phyloP scores from a whole-genome alignment of 306 rosid genomes.

The Sicyos baderoa region DNA sequence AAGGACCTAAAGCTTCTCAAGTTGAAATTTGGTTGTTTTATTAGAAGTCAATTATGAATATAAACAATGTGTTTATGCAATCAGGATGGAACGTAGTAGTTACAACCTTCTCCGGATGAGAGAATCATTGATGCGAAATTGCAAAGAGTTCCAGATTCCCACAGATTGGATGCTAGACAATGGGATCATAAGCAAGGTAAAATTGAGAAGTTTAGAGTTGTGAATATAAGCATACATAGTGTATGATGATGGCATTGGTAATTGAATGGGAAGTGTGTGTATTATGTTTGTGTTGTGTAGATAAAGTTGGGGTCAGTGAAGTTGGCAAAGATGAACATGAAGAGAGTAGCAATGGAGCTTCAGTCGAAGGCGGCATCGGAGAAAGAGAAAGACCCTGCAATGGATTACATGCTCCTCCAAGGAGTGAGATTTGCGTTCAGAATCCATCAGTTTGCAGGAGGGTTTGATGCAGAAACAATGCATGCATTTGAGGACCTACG shows the following conservation, averaged over 20 bases:
- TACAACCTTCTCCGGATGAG: conserved; percentile 78
- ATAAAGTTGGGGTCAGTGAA: conserved; percentile 82
- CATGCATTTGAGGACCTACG: conserved; percentile 91
- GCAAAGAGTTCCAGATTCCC: conserved; percentile 81
- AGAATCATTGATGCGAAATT: conserved; percentile 66
- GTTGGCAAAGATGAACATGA: conserved; percentile 84
- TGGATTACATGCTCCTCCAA: conserved; percentile 98
- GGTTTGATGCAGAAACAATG: conserved; percentile 98
- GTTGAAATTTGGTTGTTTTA: neutral
- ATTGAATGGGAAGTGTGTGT: no score
- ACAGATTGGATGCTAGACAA: conserved; percentile 92
- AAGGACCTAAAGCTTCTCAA: conserved; percentile 19
- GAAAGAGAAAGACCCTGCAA: conserved; percentile 93
- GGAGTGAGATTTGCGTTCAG: conserved; percentile 99
- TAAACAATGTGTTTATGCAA: neutral
- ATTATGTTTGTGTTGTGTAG: conserved; percentile 49
- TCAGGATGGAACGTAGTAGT: conserved; percentile 86
- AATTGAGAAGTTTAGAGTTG: neutral
- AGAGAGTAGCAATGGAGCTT: conserved; percentile 90
- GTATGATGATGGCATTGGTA: no score
- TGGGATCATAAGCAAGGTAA: conserved; percentile 83
- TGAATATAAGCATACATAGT: no score
- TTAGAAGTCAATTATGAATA: neutral
- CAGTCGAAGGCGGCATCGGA: conserved; percentile 72
- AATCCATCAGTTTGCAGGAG: conserved; percentile 99